A percentile compares a stretch with the other conserved stretches of the same genome.
Conservation (phyloP, 2,329 filamentous ascomycete genomes). For the Fusarium sororula region DNA sequence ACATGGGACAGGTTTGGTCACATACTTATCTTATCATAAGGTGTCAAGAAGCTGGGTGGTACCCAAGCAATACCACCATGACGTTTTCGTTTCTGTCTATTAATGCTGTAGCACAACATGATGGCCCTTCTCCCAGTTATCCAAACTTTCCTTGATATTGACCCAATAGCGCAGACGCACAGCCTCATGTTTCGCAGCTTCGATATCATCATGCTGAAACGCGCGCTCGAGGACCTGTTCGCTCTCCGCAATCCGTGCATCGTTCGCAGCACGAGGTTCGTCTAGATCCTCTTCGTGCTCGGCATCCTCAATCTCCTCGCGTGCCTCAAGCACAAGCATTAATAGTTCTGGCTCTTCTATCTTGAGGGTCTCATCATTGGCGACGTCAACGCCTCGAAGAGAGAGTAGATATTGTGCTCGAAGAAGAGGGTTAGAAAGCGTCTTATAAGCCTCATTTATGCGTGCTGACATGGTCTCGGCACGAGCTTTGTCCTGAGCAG, state of each 20-base stretch:
- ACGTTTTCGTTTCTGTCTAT: neutral
- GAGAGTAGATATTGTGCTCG: conserved; percentile 90
- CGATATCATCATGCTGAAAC: conserved; percentile 73
- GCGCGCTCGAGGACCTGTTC: conserved; percentile 69
- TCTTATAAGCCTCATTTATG: conserved; percentile 93
- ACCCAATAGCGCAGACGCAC: conserved; percentile 89
- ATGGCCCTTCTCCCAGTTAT: conserved; percentile 85
- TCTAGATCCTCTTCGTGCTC: conserved; percentile 71
- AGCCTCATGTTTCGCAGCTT: conserved; percentile 74
- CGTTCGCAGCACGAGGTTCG: conserved; percentile 70
- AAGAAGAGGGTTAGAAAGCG: conserved; percentile 78
- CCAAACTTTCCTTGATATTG: conserved; percentile 82
- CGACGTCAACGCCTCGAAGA: conserved; percentile 78
- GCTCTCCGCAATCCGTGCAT: conserved; percentile 69
- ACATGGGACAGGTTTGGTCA: neutral
- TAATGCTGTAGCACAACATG: conserved; percentile 63
- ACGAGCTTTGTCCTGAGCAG: conserved; percentile 61
- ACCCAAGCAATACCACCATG: neutral
- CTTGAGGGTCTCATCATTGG: conserved; percentile 78
- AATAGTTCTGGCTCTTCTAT: conserved; percentile 75
- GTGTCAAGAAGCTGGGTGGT: neutral
- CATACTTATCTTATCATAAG: neutral
- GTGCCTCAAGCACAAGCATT: conserved; percentile 81
- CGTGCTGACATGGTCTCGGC: conserved; percentile 82
- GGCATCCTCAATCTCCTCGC: conserved; percentile 79